Percentiles rank a stretch among this genome's conserved stretches.
Conservation (phyloP, 1,284 basidiomycete genomes). For the Sanghuangporus weigelae region DNA sequence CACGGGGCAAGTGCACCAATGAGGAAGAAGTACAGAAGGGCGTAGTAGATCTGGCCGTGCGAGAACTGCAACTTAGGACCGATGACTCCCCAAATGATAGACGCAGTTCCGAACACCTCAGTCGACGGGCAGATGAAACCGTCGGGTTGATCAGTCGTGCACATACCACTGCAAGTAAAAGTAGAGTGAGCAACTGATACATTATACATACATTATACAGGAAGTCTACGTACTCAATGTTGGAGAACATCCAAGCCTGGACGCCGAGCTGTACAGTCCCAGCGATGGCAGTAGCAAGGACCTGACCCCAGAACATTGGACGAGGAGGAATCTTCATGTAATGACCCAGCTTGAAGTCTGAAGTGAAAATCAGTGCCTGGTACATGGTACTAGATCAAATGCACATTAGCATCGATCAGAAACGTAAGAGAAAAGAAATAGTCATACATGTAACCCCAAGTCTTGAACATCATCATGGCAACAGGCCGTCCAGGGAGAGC, state of each 20-base stretch:
- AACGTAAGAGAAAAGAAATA: neutral
- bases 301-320: slow-evolving; percentile 32
- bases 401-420: neutral
- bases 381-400: slow-evolving; percentile 27
- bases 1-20: slow-evolving; percentile 40
- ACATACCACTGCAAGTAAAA: slow-evolving; percentile 30
- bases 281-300: slow-evolving; percentile 33
- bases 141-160: slow-evolving; percentile 23
- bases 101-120: slow-evolving; percentile 29
- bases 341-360: slow-evolving; percentile 27
- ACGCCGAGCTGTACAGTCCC: slow-evolving; percentile 29
- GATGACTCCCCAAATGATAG: slow-evolving; percentile 33
- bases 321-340: slow-evolving; percentile 28
- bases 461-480: slow-evolving; percentile 44
- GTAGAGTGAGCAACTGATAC: slow-evolving; percentile 9
- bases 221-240: slow-evolving; percentile 26
- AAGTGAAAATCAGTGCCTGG: slow-evolving; percentile 31
- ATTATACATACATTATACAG: too few relatives aligned
- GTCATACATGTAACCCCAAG: slow-evolving; percentile 22
- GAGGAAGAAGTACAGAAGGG: slow-evolving; percentile 42
- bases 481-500: slow-evolving; percentile 24
- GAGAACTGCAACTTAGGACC: slow-evolving; percentile 31
- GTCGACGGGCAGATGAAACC: slow-evolving; percentile 28
- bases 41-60: slow-evolving; percentile 23
- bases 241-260: slow-evolving; percentile 33